A percentile compares a stretch with the other conserved stretches of the same genome.
Evolutionary conservation across 2,329 filamentous ascomycete genomes (phyloP).

Genomic region (Trematosphaeria pertusa): DNA sequence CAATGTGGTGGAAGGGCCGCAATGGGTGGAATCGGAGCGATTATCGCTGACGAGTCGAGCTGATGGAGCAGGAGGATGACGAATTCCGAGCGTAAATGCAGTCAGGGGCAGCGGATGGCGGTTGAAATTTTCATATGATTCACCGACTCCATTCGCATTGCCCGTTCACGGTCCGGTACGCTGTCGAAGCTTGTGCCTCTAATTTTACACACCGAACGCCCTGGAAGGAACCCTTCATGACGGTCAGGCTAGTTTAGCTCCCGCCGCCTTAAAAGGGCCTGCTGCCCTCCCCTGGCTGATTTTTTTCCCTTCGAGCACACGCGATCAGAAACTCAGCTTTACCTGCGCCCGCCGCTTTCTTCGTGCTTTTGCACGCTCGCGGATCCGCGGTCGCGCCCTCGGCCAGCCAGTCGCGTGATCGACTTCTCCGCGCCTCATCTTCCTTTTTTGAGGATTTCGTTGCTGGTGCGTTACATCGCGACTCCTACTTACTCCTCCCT

Average conservation of each 20-base stretch:
- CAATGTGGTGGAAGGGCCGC: background rate
- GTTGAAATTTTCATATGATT: background rate
- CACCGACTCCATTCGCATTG: background rate
- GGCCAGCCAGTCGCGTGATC: conserved; percentile 25
- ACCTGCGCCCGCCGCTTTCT: conserved; percentile 27
- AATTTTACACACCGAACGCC: no score
- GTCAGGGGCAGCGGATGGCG: background rate
- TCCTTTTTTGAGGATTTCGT: background rate
- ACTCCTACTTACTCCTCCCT: background rate
- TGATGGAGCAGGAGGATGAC: conserved; percentile 1
- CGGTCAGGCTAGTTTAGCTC: conserved; percentile 44
- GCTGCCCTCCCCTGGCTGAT: conserved; percentile 14
- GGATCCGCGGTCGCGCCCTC: conserved; percentile 23
- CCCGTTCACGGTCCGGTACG: background rate
- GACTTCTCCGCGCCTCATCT: conserved; percentile 2
- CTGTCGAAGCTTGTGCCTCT: conserved; percentile 24
- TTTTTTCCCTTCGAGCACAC: conserved; percentile 14
- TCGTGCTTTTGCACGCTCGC: conserved; percentile 40
- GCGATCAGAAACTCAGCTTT: conserved; percentile 22
- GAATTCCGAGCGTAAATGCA: conserved; percentile 3
- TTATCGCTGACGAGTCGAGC: background rate
- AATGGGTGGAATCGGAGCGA: conserved; percentile 1
- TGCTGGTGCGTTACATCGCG: conserved; percentile 12
- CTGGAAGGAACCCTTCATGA: no score
- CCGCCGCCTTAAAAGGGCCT: conserved; percentile 34